These are phyloP conservation scores for Trichoderma sp. DNA, from an alignment of 2,329 filamentous ascomycete genomes.

Conservation along the genomic window DNA sequence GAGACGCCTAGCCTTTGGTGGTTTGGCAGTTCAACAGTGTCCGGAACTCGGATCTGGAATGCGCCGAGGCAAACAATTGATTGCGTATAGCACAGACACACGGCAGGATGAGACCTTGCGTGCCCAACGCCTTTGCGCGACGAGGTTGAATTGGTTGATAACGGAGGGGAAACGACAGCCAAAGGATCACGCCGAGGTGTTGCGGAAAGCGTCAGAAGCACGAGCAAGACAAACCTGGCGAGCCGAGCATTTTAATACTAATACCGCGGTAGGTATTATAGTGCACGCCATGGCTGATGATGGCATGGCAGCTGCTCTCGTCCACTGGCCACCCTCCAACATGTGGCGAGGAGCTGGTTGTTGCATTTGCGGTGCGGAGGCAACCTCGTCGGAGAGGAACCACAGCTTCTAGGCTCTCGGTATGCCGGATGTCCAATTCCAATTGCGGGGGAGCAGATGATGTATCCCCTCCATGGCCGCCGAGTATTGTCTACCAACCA, in stretches of 20 bases:
- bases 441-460: conserved; percentile 20
- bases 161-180: background rate
- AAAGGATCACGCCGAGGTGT: background rate
- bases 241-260: conserved; percentile 17
- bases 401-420: conserved; percentile 7
- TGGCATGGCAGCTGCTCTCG: conserved; percentile 21
- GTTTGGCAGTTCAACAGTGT: background rate
- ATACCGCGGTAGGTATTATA: background rate
- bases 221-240: background rate
- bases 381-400: conserved; percentile 11
- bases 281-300: conserved; percentile 9
- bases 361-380: conserved; percentile 11
- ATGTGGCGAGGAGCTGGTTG: conserved; percentile 14
- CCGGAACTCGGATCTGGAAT: background rate
- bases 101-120: conserved; percentile 13
- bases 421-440: conserved; percentile 14
- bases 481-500: background rate
- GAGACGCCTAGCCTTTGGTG: background rate
- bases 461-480: background rate
- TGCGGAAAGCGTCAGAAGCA: background rate
- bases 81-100: conserved; percentile 3
- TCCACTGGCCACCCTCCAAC: conserved; percentile 34
- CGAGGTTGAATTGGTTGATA: background rate
- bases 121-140: background rate
- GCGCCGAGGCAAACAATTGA: background rate